Evolutionary conservation across 257 asterid species (phyloP), one percentile per base, ranked within the genome.

Genomic region (Nicotiana benthamiana): DNA sequence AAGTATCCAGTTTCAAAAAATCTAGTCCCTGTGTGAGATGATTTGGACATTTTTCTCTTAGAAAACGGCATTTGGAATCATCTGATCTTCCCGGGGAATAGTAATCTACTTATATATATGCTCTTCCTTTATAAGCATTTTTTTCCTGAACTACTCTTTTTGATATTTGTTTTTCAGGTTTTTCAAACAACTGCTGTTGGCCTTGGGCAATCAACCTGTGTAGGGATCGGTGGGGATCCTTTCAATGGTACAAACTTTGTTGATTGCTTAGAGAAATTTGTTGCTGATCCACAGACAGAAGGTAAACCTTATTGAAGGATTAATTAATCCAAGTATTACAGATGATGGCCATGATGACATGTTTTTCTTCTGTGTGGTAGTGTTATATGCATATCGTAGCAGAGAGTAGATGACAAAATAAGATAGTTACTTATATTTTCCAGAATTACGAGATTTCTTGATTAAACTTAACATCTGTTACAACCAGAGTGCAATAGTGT

Each of bases 181-280:
- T 95, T 90, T 92, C 99, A 95, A 93, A 93, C 99, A 85, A 93
- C 95, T 80, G 97, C 97, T 17, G 99, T 95, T 79, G 98, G 99
- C 82, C 98, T 95, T 75, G 99, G 99, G 52, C 99, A 95, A 86
- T 93, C 99, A 62, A 93, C 99, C 24, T 93, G 98, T 77, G 97
- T 93, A 51, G 99, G 99, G 84, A 91, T 95, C 70, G 98, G 99
- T 61, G 99, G 98, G 64, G 99, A 95, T 89, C 98, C 99, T 84
- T 95, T 95, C 92, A 95, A 93, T 83, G 99, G 98, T 36, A 95
- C 99, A 82, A 93, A 95, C 83, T 95, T 95, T 87, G 98, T 95
- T 64, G 97, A 95, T 90, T 95, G 99, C 90, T 59, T 95, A 72
- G 88, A 90, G 83, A 95, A 92, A 87, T 95, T 95, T 91, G 91